Base-by-base conservation (phyloP, 2,329 filamentous ascomycete species). In the Pseudogymnoascus sp. region DNA sequence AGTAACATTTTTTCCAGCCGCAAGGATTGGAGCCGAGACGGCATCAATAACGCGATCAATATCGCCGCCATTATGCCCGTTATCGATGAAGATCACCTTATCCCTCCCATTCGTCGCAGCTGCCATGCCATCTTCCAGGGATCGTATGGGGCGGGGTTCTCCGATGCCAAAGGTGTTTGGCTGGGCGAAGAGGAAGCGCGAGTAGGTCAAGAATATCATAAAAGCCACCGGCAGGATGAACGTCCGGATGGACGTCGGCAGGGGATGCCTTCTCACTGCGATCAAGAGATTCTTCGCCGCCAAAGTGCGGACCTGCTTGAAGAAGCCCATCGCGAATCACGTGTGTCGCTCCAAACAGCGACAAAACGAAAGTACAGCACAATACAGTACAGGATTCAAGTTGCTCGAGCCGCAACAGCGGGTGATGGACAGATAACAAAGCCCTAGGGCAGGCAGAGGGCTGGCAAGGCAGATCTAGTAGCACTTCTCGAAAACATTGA, bases 111-210 rank as follows among this genome's bases (percentile, higher is more conserved):
- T 78, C 13, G 76, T 75, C 2, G 86, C 84, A 27, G 77, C 76
- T 17, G 74, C 71, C 33, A 96, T 79, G 1, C 86, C 90, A 65
- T 89, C 77, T 35, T 79, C 70, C 15, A 96, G 80, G 9, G 83
- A 81, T 63, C 86, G 83, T 65, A 96, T 75, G 0, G 85, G 80
- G 5, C 75, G 77, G 0, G 84, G 74, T 0, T 79, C 72, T 48
- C 87, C 89, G 66, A 96, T 85, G 48, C 92, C 92, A 69, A 82
- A 96, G 2, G 81, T 77, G 0, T 89, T 88, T 1, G 90, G 88
- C 0, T 91, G 88, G 3, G 92, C 83, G 69, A 96, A 93, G 65
- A 96, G 84, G 72, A 92, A 92, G 68, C 90, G 87, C 13, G 91
- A 88, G 73, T 89, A 93, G 61, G 79, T 83, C 64, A 88, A 79